Evolutionary conservation across 495 filamentous ascomycete species (phyloP), one percentile per base, ranked within the genome.

Genomic region (Viridothelium virens): DNA sequence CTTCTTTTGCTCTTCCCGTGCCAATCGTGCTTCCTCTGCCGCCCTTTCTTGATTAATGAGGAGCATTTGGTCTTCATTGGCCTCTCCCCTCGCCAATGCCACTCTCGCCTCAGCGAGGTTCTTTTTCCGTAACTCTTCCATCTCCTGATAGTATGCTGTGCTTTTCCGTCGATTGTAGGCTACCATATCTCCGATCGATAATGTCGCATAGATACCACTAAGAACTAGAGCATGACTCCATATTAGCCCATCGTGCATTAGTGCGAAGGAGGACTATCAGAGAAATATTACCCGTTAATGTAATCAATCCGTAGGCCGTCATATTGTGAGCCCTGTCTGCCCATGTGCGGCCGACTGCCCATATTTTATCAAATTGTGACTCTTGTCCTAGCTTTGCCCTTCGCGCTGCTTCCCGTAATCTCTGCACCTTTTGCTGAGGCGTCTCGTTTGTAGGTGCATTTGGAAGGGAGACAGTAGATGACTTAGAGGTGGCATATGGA

Each of bases 321-420:
- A 86, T 77, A 71, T 87, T 86, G 78, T 98, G 94, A 2, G 90
- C 91, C 66, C 82, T 82, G 77, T 98, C 93, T 48, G 94, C 92
- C 75, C 88, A 85, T 36, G 83, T 78, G 53, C 94, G 77, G 41
- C 91, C 89, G 31, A 77, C 74, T 47, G 86, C 81, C 66, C 96
- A 82, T 59, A 89, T 73, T 65, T 78, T 77, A 75, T 97, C 93
- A 70, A 92, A 83, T 25, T 76, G 78, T 14, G 84, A 85, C 41
- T 86, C 77, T 76, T 87, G 80, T 47, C 86, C 86, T 71, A 83
- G 76, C 77, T 85, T 84, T 14, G 90, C 87, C 46, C 83, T 82
- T 66, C 83, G 82, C 65, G 92, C 90, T 63, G 90, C 89, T 46
- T 89, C 90, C 70, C 95, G 84, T 70, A 98, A 81, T 66, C 94